These are phyloP conservation scores for Trichoderma gracile DNA, from an alignment of 2,329 filamentous ascomycete genomes.

Conservation along the genomic window DNA sequence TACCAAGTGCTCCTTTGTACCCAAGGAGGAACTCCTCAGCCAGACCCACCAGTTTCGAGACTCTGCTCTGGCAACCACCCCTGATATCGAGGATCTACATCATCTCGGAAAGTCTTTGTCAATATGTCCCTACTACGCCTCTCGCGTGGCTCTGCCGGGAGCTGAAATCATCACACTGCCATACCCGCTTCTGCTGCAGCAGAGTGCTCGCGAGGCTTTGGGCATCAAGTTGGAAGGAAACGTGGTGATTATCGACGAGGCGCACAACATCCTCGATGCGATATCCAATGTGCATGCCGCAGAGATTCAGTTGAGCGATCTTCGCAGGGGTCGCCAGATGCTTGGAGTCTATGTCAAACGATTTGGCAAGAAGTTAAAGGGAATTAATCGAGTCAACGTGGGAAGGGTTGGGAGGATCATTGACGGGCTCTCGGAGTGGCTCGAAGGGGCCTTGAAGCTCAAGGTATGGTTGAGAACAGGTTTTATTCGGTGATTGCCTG, in stretches of 20 bases:
- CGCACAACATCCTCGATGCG: conserved; percentile 96
- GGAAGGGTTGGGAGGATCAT: conserved; percentile 83
- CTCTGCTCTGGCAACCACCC: conserved; percentile 76
- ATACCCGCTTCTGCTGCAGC: conserved; percentile 87
- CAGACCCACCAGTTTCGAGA: conserved; percentile 82
- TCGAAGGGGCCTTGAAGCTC: conserved; percentile 54
- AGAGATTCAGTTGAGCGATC: conserved; percentile 69
- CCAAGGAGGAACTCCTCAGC: conserved; percentile 71
- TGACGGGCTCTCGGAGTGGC: conserved; percentile 71
- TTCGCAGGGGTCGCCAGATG: conserved; percentile 72
- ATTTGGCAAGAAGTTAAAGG: conserved; percentile 86
- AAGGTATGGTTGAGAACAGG: conserved; percentile 43
- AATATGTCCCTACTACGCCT: conserved; percentile 96
- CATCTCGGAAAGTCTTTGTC: conserved; percentile 73
- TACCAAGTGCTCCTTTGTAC: conserved; percentile 73
- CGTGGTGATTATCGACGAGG: conserved; percentile 94
- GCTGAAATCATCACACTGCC: conserved; percentile 91
- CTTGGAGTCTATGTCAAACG: conserved; percentile 80
- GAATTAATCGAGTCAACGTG: conserved; percentile 87
- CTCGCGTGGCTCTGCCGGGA: conserved; percentile 75
- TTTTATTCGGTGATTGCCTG: not conserved
- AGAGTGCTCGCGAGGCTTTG: conserved; percentile 81
- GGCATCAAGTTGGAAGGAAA: conserved; percentile 83
- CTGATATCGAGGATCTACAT: conserved; percentile 91
- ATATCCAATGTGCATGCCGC: conserved; percentile 85